Evolutionary conservation across 2,329 filamentous ascomycete species (phyloP), one percentile per base, ranked within the genome.

Genomic region (Fusarium sp.): DNA sequence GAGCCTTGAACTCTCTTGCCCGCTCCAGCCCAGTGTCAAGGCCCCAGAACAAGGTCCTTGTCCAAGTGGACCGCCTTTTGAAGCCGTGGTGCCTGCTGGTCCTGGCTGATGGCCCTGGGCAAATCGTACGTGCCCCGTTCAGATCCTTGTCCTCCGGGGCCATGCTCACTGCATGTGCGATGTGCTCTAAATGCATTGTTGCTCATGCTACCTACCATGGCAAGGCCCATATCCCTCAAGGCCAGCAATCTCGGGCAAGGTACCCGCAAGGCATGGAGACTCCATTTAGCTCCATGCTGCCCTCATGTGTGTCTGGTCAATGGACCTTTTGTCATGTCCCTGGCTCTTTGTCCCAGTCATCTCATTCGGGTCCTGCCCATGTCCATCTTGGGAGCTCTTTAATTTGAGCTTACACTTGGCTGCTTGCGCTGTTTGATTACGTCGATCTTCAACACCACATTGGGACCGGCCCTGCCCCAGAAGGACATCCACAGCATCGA

Each of bases 161-260:
- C 72, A 65, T 63, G 72, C 70, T 69, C 57, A 67, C 68, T 77
- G 74, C 74, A 77, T 76, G 67, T 73, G 65, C 67, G 68, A 74
- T 70, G 60, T 69, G 29, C 29, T 31, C 59, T 67, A 58, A 68
- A 70, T 74, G 73, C 71, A 78, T 75, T 68, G 77, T 73, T 76
- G 61, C 68, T 75, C 71, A 58, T 63, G 65, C 64, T 77, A 71
- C 58, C 42, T 47, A 47, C 42, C 42, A 47, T 47, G 42, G 42
- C 42, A 45, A 45, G 20, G 42, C 36, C 42, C 25, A 50, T 45
- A 58, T 73, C 35, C 45, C 62, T 52, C 59, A 20, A 67, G 60
- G 69, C 58, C 45, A 73, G 69, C 60, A 54, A 61, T 60, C 68
- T 77, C 58, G 63, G 57, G 65, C 61, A 59, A 65, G 58, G 74